Evolutionary conservation across 1,139 yeast species (phyloP), one percentile per base, ranked within the genome.

Genomic region (Candida sanyaensis): DNA sequence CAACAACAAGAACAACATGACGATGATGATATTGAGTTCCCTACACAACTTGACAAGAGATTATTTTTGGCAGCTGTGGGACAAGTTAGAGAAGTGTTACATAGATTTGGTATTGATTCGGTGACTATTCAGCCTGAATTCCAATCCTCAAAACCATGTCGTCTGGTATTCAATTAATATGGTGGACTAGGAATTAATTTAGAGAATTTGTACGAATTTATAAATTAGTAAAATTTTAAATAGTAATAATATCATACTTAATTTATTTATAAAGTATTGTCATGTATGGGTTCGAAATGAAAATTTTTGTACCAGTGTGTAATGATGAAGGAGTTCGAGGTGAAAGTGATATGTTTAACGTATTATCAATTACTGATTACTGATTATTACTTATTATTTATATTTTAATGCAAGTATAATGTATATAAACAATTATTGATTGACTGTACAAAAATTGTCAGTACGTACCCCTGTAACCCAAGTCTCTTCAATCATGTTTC

Each of bases 111-210:
- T 33, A 86, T 93, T 51, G 96, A 91, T 59, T 87, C 96, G 37
- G 96, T 95, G 21, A 93, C 99, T 1, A 92, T 93, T 44, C 99
- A 93, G 68, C 98, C 97, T 0, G 97, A 92, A 69, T 91, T 75
- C 53, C 49, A 52, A 27, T 44, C 36, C 6, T 13, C 28, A 9
- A 23, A 40, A 21, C 7, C 23, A 9, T 40, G 42, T 31, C 29
- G 30, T 24, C 23, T 24, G 42, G 12, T 40, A 23, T 40, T 40
- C n/a, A 24, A 24, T 9, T n/a, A 36, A 23, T 11, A 36, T n/a
- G n/a, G n/a, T n/a, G 13, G 28, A 8, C 9, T 26, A 26, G 28
- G 28, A 6, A 26, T 17, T 17, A 17, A 17, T 17, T 17, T 17
- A 17, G 21, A 17, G 21, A 3, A 17, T 17, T 17, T 17, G 2